Evolutionary conservation across 73 alveolate species (phyloP), one percentile per base, ranked within the genome.

Genomic region (Effrenium voratum): DNA sequence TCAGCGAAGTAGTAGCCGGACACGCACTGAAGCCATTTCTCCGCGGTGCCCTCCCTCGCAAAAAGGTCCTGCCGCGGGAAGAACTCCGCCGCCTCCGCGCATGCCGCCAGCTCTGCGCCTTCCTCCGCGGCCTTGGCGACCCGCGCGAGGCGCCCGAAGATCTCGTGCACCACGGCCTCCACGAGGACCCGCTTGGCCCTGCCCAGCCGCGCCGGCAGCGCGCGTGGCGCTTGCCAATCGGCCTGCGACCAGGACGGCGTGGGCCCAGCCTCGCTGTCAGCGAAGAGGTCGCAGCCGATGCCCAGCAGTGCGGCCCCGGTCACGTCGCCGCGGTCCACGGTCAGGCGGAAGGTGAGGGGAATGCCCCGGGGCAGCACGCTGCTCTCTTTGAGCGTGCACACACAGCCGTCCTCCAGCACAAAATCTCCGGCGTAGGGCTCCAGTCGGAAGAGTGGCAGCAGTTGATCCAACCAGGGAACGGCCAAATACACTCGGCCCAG

Each of bases 21-120:
- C 28, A 82, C 49, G 73, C 92, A 82, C 30, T 82, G 92, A 45
- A 82, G 92, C 92, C 92, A 82, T 34, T 82, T 82, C 34, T 82
- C 92, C 3, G 75, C 36, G 32, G 70, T 80, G 26, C 91, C 91
- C 46, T 80, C 91, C 46, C 46, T 32, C 16, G 63, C 91, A 22
- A 13, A 80, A 44, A 80, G 44, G n/a, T 80, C 91, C 70, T 80
- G 44, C 46, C 47, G 13, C 30, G 91, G 70, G 32, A 44, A 5
- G 32, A 80, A 80, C 19, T 26, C 46, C 91, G 30, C 16, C 2
- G 46, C 36, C 40, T 46, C 91, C 34, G 26, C 1, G 70, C 26
- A 10, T 50, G 22, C 30, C 76, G n/a, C 26, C 52, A 34, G 40
- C 36, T 2, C 82, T 0, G 32, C n/a, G 50, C 70, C n/a, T 22